These are phyloP conservation scores for Jaapia argillacea DNA, from an alignment of 768 basidiomycete species.

Conservation along the genomic window DNA sequence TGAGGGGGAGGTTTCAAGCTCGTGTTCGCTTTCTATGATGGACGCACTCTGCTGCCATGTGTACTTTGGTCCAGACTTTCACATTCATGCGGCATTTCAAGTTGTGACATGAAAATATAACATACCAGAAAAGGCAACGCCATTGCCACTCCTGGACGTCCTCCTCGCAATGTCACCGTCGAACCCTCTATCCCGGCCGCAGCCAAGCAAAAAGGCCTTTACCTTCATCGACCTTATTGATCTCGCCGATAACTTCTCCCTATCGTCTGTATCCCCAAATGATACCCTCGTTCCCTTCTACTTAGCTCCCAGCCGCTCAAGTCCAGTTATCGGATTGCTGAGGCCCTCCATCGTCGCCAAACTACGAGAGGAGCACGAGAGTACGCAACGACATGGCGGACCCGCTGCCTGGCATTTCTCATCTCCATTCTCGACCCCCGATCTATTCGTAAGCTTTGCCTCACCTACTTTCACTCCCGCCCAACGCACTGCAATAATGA, in stretches of 20 bases:
- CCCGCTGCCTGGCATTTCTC: conserved; percentile 12
- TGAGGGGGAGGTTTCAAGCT: too few species aligned
- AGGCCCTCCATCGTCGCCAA: conserved; percentile 45
- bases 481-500: conserved; percentile 53
- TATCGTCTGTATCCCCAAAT: conserved; percentile 17
- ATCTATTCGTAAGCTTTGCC: conserved; percentile 44
- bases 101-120: too few species aligned
- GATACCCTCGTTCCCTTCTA: conserved; percentile 40
- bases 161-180: too few species aligned
- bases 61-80: too few species aligned
- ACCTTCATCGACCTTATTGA: conserved; percentile 54
- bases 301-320: conserved; percentile 37
- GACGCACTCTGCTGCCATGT: too few species aligned
- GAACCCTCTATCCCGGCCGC: too few species aligned
- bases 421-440: conserved; percentile 3
- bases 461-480: conserved; percentile 40
- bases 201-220: too few species aligned
- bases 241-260: conserved; percentile 61
- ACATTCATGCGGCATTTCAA: too few species aligned
- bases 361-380: conserved; percentile 40
- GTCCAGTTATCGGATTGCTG: conserved; percentile 53
- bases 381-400: conserved; percentile 28
- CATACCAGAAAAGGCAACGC: too few species aligned
- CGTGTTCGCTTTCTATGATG: too few species aligned
- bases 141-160: too few species aligned